Percentiles rank a stretch among this genome's conserved stretches.
phyloP scores from a whole-genome alignment of 768 basidiomycete species.

The Mycena galericulata region DNA sequence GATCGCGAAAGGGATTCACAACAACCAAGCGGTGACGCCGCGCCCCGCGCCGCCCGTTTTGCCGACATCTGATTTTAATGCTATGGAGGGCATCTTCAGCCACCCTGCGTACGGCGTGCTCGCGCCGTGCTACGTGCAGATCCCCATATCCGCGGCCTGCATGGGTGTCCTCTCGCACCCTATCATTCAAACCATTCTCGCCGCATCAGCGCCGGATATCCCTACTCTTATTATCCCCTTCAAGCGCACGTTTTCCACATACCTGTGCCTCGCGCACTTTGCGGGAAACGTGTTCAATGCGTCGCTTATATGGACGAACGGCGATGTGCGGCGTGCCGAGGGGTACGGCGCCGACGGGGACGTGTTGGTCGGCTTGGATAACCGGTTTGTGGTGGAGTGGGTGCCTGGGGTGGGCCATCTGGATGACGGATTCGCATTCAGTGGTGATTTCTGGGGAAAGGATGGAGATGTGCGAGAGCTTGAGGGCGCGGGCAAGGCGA shows the following conservation, averaged over 20 bases:
- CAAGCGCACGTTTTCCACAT: constrained; percentile 50
- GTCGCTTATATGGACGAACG: constrained; percentile 52
- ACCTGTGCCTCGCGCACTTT: constrained; percentile 53
- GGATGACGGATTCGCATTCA: constrained; percentile 53
- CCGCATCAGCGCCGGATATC: not conserved
- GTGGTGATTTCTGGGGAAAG: constrained; percentile 55
- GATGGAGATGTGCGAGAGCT: constrained; percentile 49
- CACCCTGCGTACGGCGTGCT: constrained; percentile 53
- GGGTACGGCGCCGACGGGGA: constrained; percentile 44
- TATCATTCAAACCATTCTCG: constrained; percentile 47
- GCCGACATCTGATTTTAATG: constrained; percentile 37
- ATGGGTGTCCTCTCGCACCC: constrained; percentile 37
- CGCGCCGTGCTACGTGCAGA: constrained; percentile 47
- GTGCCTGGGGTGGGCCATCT: constrained; percentile 38
- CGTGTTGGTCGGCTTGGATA: constrained; percentile 50
- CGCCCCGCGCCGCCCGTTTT: constrained; percentile 38
- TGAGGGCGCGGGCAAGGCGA: constrained; percentile 45
- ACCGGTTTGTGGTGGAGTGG: constrained; percentile 54
- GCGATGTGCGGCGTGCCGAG: constrained; percentile 42
- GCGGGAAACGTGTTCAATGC: constrained; percentile 53
- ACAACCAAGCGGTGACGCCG: constrained; percentile 40
- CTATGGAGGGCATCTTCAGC: constrained; percentile 44
- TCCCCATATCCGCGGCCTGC: constrained; percentile 33
- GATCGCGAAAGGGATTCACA: constrained; percentile 35
- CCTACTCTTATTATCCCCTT: constrained; percentile 52